Evolutionary conservation across 306 rosid genomes (phyloP), one percentile per base, ranked within the genome.

Genomic region (Amphicarpaea edgeworthii): DNA sequence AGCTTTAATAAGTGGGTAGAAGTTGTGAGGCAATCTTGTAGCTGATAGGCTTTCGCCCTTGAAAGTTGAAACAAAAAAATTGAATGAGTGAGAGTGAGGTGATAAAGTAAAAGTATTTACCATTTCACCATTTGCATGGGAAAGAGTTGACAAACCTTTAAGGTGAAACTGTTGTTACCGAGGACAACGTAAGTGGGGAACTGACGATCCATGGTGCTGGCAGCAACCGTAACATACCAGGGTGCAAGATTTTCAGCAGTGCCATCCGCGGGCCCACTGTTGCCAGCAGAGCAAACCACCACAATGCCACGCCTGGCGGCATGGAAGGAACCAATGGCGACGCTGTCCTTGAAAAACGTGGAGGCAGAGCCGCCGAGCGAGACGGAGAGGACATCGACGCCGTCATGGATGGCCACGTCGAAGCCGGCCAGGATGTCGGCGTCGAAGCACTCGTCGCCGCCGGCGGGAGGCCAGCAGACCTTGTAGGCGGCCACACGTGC

Each of bases 221-320:
- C 98, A 28, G 91, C 97, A 8, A 95, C 97, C 0, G 96, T 95
- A 58, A 95, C 72, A 79, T 81, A 37, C 98, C 98, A 95, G 0
- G 95, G 93, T 0, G 98, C 90, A 21, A 81, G 30, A 54, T 87
- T 95, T 12, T 72, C 76, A 0, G 79, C 93, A 7, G 96, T 49
- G 47, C 74, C 92, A 19, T 86, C 90, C 0, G 15, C 16, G 0
- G 98, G 98, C 1, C 98, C 98, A 21, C 86, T 72, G 60, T 95
- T 95, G 3, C 98, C 97, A 4, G 96, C 97, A 4, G 98, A 95
- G 70, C 96, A 95, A 77, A 95, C 86, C 34, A 95, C 98, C 23
- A 82, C 86, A 60, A 95, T 87, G 17, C 98, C 98, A 17, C 60
- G 80, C 75, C 26, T 88, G 10, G 83, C 83, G 0, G 97, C 98